Evolutionary conservation across 148 eudicot species (phyloP), one percentile per base, ranked within the genome.

Genomic region (Amaranthus palmeri): DNA sequence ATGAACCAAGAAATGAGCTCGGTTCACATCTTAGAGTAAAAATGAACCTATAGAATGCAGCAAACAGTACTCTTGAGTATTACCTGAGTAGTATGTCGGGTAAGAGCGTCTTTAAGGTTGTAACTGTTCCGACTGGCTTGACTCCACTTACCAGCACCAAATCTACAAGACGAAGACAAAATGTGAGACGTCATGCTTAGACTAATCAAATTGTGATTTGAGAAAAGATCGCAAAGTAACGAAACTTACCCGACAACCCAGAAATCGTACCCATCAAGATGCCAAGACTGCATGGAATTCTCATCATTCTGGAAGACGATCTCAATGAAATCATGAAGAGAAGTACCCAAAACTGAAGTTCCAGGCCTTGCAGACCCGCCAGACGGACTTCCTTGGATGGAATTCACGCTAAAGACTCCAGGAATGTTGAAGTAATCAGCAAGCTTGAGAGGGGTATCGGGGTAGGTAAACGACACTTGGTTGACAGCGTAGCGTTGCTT

Each of bases 241-340:
- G 43, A 13, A 49, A 77, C 88, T 61, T 84, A 95, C 97, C 93
- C 96, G 54, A 92, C 96, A 76, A 85, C 92, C 99, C 99, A 96
- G 79, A 92, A 92, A 74, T 92, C 99, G 83, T 96, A 92, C 50
- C 99, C 99, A 78, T 92, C 96, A 75, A 96, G 93, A 86, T 96
- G 99, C 97, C 96, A 92, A 40, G 97, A 88, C 65, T 92, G 97
- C 79, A 88, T 52, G 10, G 79, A 42, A 41, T 76, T 81, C 79
- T 92, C 99, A 41, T 87, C 81, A 63, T 92, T 87, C 70, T 91
- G 98, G 84, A 91, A 93, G 55, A 93, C 86, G 25, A 93, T 56
- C 76, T 93, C 97, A 17, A 91, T 76, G 81, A 91, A 91, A 36
- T 93, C 97, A 41, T 93, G 98, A 56, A 79, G 89, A 10, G 69